Base-by-base conservation (phyloP, 441 rosid genomes). In the Aleurites moluccanus region DNA sequence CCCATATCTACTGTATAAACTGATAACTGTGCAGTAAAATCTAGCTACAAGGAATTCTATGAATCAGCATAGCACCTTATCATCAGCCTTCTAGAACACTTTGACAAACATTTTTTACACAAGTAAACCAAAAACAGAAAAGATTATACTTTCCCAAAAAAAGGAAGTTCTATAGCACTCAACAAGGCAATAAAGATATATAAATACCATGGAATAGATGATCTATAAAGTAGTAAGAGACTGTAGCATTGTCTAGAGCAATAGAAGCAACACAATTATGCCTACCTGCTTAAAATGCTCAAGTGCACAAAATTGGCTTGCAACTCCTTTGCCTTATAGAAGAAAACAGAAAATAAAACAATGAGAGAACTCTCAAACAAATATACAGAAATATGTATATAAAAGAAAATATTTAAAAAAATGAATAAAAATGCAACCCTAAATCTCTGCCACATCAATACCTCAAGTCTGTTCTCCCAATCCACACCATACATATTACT, bases 401-500 rank as follows among this genome's bases (percentile, higher is more conserved):
- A 27, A 33, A 47, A 60, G 55, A 25, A 25, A 44, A 81, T 49
- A 40, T 57, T 10, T 64, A 50, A 60, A 50, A 67, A 16, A 64
- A 56, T 6, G 28, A 38, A 38, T 20, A 50, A 50, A 70, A 61
- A 68, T 23, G 49, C 6, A 38, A 44, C 40, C 30, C 53, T 35
- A 42, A 64, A 44, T 72, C 30, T 49, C 27, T 33, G 38, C 75
- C 45, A 16, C 50, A 28, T 61, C 55, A 79, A 70, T 83, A 95
- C 99, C 98, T 93, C 91, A n/a, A 95, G 93, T 80, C 83, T 88
- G 67, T 63, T 88, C 86, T 91, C 95, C 97, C 98, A 95, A 74
- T 90, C 94, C 63, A 86, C 80, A 62, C 99, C 99, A 79, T 89
- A 89, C 57, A 82, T 70, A 66, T 82, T 83, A 80, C 89, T 78